Evolutionary conservation across 139 green algal species (phyloP).

Genomic region (Chlamydomonas sp.): DNA sequence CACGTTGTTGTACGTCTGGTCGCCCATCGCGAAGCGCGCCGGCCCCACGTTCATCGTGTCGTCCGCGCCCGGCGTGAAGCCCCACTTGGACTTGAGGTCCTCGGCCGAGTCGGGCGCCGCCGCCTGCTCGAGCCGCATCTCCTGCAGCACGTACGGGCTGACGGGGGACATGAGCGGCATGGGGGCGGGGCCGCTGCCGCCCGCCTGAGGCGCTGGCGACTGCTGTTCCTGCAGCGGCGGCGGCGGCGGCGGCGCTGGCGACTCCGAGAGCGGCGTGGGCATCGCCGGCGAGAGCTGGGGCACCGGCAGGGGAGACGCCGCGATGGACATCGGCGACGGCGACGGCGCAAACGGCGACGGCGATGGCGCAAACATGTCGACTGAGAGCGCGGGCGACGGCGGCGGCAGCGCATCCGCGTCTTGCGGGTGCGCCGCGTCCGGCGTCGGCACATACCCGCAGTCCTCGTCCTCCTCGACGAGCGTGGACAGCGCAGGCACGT

Average conservation of each 20-base stretch:
- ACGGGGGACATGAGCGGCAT: constrained; percentile 10
- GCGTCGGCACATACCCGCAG: neutral
- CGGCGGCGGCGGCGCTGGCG: no score
- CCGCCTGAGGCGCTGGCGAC: neutral
- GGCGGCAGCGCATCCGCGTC: neutral
- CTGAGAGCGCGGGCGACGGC: neutral
- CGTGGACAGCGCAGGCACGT: constrained; percentile 55
- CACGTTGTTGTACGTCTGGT: constrained; percentile 62
- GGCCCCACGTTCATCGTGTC: constrained; percentile 36
- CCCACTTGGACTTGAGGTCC: constrained; percentile 59
- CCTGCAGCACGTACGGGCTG: constrained; percentile 22
- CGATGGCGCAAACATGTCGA: neutral
- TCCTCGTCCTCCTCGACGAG: constrained; percentile 35
- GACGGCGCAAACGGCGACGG: neutral
- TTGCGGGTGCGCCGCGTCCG: neutral
- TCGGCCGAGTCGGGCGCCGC: constrained; percentile 7
- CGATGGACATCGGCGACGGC: no score
- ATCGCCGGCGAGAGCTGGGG: no score
- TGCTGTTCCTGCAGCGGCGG: no score
- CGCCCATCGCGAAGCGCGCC: constrained; percentile 61
- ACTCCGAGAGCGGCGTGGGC: no score
- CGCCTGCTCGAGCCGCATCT: constrained; percentile 16
- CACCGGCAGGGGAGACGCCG: no score
- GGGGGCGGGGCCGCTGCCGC: no score
- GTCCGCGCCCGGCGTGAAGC: constrained; percentile 64